Percentiles rank a stretch among this genome's conserved stretches.
Evolutionary conservation across 768 basidiomycete species (phyloP).

Genomic region (Aureoboletus auriporus): DNA sequence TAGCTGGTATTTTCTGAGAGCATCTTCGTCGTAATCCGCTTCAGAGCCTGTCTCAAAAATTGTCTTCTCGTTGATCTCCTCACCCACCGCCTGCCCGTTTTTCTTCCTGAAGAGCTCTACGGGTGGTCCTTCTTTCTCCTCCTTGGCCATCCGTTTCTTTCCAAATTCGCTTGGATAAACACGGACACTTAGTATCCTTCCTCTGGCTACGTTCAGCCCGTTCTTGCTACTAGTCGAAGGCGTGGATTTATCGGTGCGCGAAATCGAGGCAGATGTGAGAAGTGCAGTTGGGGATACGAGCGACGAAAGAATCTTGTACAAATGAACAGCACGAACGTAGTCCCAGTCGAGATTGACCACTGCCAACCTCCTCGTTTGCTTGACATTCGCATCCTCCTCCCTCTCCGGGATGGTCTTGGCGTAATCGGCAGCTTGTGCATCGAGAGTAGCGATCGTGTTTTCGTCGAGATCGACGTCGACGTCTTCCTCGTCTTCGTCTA

Average conservation of each 20-base stretch:
- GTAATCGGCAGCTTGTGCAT: conserved; percentile 69
- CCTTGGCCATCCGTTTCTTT: conserved; percentile 75
- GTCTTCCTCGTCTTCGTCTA: conserved; percentile 35
- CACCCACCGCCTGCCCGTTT: conserved; percentile 34
- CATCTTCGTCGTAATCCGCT: conserved; percentile 84
- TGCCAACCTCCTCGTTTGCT: conserved; percentile 69
- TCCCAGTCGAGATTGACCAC: conserved; percentile 99
- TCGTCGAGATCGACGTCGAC: conserved; percentile 80
- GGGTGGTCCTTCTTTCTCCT: conserved; percentile 91
- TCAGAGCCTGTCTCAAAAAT: conserved; percentile 65
- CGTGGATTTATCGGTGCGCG: conserved; percentile 14
- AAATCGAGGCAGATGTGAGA: conserved; percentile 27
- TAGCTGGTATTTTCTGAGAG: conserved; percentile 86
- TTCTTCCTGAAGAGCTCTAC: conserved; percentile 71
- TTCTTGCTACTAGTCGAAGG: conserved; percentile 5
- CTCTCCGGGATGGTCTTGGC: conserved; percentile 44
- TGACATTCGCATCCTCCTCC: conserved; percentile 36
- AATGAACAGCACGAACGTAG: conserved; percentile 81
- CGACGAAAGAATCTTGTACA: conserved; percentile 91
- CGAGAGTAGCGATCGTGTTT: conserved; percentile 61
- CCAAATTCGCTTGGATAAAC: conserved; percentile 96
- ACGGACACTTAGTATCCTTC: conserved; percentile 70
- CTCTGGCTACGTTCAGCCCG: conserved; percentile 40
- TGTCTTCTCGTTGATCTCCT: conserved; percentile 60
- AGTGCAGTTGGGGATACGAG: conserved; percentile 63